Evolutionary conservation across 257 asterid genomes (phyloP).

Genomic region (Solanum lignicaule): DNA sequence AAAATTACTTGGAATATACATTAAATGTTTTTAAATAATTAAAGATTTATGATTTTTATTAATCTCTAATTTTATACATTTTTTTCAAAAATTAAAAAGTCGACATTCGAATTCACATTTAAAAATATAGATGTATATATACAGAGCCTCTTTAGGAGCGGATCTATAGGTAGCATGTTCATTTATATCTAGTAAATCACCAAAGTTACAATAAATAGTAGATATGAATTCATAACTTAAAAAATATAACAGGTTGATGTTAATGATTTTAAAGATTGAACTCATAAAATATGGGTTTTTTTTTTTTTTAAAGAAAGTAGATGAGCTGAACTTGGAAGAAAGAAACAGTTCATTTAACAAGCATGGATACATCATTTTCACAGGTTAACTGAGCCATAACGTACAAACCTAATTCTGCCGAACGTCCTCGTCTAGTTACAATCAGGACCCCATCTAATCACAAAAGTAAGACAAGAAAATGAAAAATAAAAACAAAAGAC

Average conservation of each 20-base stretch:
- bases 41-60: background rate
- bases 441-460: conserved; percentile 25
- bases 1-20: background rate
- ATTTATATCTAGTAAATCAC: background rate
- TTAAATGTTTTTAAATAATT: background rate
- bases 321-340: conserved; percentile 17
- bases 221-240: background rate
- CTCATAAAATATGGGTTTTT: accelerated
- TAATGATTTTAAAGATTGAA: background rate
- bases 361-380: conserved; percentile 43
- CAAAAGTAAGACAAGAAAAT: conserved; percentile 11
- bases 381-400: conserved; percentile 20
- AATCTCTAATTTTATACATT: background rate
- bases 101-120: background rate
- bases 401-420: conserved; percentile 28
- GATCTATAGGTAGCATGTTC: background rate
- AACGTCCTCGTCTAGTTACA: conserved; percentile 45
- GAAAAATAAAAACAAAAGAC: background rate
- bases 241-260: background rate
- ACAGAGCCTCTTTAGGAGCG: background rate
- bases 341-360: conserved; percentile 39
- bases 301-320: background rate
- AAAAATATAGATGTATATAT: background rate
- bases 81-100: background rate
- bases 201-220: background rate